Base-by-base conservation (phyloP, 768 basidiomycete species). In the Mycena albidolilacea region DNA sequence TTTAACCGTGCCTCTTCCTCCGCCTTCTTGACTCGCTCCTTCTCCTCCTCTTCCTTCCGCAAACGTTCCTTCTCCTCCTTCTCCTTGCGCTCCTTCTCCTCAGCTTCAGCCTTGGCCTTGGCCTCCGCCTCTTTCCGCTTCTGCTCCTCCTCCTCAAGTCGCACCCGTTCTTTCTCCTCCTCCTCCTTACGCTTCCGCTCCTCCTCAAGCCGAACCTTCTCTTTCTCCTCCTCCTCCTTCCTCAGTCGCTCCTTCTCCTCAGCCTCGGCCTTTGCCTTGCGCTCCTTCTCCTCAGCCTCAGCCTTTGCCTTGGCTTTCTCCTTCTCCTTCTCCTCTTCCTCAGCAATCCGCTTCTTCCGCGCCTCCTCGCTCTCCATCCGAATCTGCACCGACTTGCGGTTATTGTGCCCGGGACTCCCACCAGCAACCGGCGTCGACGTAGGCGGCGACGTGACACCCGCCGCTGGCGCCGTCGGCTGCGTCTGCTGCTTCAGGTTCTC, bases 301-400 rank as follows among this genome's bases (percentile, higher is more conserved):
- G 78, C 81, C 72, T 81, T 79, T 46, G 73, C 77, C 76, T 78
- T 78, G 58, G 80, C 81, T 41, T 80, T 81, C 66, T 81, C 81
- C 50, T 80, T 81, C 66, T 82, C 78, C 72, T 84, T 81, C 76
- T 82, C 76, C 68, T 85, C 81, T 76, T 87, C 87, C 69, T 85
- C 84, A 23, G 85, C 86, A 74, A 87, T 74, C 15, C 89, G 83
- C 79, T 83, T 85, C 78, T 82, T 83, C 78, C 87, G 88, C 7
- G 85, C 84, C 67, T 90, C 87, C 75, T 86, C 84, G 15, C 84
- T 90, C 84, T 95, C 93, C 73, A 95, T 88, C 72, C 93, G 88
- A 39, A 95, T 84, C 60, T 84, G 83, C 21, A 79, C 75, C 10
- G 85, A 80, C 43, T 84, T 79, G 72, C 82, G 78, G 46, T 79